These are phyloP conservation scores for Theileria orientalis DNA, from an alignment of 169 alveolate genomes.

Conservation along the genomic window DNA sequence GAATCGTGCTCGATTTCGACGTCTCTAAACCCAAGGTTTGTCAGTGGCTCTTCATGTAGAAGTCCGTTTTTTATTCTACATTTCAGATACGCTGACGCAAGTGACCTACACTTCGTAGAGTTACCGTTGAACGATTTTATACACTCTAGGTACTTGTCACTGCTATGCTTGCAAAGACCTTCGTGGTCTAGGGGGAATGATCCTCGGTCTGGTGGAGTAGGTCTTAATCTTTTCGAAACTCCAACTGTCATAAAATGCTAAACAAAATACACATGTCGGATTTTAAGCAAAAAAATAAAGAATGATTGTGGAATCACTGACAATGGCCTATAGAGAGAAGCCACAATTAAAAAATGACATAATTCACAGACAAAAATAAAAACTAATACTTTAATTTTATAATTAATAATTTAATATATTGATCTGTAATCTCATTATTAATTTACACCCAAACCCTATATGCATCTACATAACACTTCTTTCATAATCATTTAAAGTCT, in stretches of 20 bases:
- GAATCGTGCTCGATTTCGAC: slow-evolving; percentile 19
- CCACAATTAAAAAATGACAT: not conserved
- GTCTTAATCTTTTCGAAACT: slow-evolving; percentile 28
- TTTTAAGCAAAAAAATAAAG: too few species aligned
- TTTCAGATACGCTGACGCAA: slow-evolving; percentile 57
- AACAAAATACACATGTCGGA: too few species aligned
- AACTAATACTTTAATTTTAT: not conserved
- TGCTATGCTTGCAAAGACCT: slow-evolving; percentile 46
- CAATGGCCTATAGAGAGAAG: too few species aligned
- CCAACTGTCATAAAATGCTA: slow-evolving; percentile 54
- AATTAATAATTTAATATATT: not conserved
- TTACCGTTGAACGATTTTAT: slow-evolving; percentile 42
- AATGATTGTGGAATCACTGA: not conserved
- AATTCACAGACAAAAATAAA: not conserved
- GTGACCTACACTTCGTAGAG: slow-evolving; percentile 49
- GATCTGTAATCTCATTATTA: too few species aligned
- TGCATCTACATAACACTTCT: too few species aligned
- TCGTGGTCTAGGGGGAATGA: slow-evolving; percentile 72
- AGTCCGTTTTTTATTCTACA: slow-evolving; percentile 65
- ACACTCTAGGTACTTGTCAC: slow-evolving; percentile 45
- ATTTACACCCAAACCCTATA: too few species aligned
- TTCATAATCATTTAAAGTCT: too few species aligned
- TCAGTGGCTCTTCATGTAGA: slow-evolving; percentile 48
- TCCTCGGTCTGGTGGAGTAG: slow-evolving; percentile 73
- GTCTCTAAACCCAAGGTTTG: slow-evolving; percentile 50